Percentiles rank a stretch among this genome's conserved stretches.
Evolutionary conservation across 2,329 filamentous ascomycete genomes (phyloP).

Genomic region (Exophiala sideris): DNA sequence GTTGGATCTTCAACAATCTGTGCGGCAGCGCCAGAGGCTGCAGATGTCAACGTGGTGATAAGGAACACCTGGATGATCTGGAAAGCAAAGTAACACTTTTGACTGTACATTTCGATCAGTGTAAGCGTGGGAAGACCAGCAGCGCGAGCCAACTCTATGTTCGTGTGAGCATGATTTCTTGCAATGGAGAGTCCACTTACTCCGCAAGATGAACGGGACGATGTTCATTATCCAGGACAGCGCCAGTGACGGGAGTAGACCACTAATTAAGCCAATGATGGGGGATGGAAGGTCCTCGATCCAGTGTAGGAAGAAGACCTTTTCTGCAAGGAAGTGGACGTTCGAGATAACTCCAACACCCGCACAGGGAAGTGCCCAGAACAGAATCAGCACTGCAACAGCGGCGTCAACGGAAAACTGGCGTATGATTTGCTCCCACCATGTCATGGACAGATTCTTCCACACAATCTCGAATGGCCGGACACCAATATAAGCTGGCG

Average conservation of each 20-base stretch:
- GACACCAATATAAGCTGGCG: constrained; percentile 79
- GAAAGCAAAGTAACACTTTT: constrained; percentile 77
- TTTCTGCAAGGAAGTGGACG: constrained; percentile 61
- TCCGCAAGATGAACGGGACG: constrained; percentile 75
- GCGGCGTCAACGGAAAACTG: constrained; percentile 66
- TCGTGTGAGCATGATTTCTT: constrained; percentile 18
- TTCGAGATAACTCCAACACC: constrained; percentile 84
- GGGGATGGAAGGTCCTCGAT: constrained; percentile 65
- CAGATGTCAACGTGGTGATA: constrained; percentile 73
- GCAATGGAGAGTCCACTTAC: constrained; percentile 45
- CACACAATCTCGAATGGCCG: constrained; percentile 81
- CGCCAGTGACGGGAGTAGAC: constrained; percentile 74
- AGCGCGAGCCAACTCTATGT: constrained; percentile 58
- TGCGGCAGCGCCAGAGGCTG: constrained; percentile 65
- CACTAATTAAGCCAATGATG: constrained; percentile 76
- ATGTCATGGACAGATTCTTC: constrained; percentile 73
- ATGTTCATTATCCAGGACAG: constrained; percentile 82
- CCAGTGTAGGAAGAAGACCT: constrained; percentile 63
- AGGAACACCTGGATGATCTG: constrained; percentile 84
- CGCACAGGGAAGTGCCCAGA: constrained; percentile 75
- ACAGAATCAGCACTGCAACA: constrained; percentile 74
- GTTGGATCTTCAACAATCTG: constrained; percentile 65
- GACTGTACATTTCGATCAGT: constrained; percentile 79
- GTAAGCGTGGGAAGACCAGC: constrained; percentile 76
- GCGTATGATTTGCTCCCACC: constrained; percentile 52